Conservation (phyloP, 2,329 filamentous ascomycete genomes). For the Scolecobasidium constrictum region DNA sequence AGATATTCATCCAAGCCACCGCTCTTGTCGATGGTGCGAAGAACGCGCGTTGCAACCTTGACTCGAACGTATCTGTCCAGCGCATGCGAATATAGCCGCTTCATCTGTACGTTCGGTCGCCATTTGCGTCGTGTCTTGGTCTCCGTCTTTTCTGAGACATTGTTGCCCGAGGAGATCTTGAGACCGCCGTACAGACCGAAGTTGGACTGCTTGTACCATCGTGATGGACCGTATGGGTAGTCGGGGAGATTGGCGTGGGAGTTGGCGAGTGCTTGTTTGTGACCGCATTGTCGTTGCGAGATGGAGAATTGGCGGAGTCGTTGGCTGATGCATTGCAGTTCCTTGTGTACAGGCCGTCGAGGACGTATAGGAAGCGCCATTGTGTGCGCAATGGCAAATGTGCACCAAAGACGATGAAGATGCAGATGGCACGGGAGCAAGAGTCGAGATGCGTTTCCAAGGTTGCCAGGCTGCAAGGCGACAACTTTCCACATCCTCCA, state of each 20-base stretch:
- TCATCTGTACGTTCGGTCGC: conserved; percentile 61
- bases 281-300: neutral
- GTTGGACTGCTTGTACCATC: conserved; percentile 71
- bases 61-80: conserved; percentile 55
- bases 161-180: conserved; percentile 71
- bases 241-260: conserved; percentile 21
- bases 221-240: conserved; percentile 64
- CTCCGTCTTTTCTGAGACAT: conserved; percentile 55
- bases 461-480: neutral
- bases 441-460: too few relatives aligned
- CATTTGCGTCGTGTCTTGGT: conserved; percentile 63
- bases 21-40: conserved; percentile 60
- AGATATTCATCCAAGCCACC: conserved; percentile 90
- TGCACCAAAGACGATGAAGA: neutral
- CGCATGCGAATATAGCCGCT: conserved; percentile 54
- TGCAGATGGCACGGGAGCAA: neutral
- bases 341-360: neutral
- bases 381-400: neutral
- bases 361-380: neutral
- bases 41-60: conserved; percentile 57
- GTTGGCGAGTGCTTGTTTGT: conserved; percentile 2
- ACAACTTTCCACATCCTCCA: too few relatives aligned
- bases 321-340: neutral
- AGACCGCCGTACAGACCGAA: conserved; percentile 59
- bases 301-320: neutral